Evolutionary conservation across 116 monocot genomes (phyloP), one percentile per base, ranked within the genome.

Genomic region (Trichopus zeylanicus): DNA sequence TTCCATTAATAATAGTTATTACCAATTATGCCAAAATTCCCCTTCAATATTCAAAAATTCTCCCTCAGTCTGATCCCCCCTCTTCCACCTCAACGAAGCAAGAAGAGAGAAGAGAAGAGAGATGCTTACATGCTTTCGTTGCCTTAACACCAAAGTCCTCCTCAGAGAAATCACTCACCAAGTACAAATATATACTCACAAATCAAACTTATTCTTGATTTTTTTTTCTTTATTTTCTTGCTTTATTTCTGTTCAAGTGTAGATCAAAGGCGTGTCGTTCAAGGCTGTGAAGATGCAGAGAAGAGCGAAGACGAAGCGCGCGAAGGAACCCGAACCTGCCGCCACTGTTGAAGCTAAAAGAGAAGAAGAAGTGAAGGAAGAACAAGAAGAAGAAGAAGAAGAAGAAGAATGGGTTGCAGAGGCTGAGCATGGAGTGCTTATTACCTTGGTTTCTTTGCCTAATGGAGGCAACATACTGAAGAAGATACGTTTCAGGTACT

Each of bases 341-440:
- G n/a, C n/a, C n/a, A n/a, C n/a, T n/a, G n/a, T n/a, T n/a, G n/a
- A n/a, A n/a, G n/a, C n/a, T n/a, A n/a, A n/a, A n/a, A 7, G 38
- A 47, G 65, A 69, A 66, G 39, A 10, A 30, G 19, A 5, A 12
- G 23, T 19, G 52, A 2, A 5, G 42, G 61, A 42, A 19, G 25
- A 15, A 39, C 54, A 33, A 39, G 72, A 30, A 16, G 46, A 51
- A 3, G 57, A 33, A 48, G 62, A 37, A 46, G 57, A 46, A 37
- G 63, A 59, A 20, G 35, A 66, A 11, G 73, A 85, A 67, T 85
- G 85, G 85, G 48, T 73, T 11, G 79, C 85, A 21, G 80, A 85
- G 52, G 76, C 70, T 5, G 85, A 85, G 47, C 46, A 63, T 16
- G 80, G 85, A 8, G 76, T 85, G 12, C 55, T 76, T 1, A 67